These are phyloP conservation scores for Cnidoscolus chayamansa DNA, from an alignment of 441 rosid species.

Conservation along the genomic window DNA sequence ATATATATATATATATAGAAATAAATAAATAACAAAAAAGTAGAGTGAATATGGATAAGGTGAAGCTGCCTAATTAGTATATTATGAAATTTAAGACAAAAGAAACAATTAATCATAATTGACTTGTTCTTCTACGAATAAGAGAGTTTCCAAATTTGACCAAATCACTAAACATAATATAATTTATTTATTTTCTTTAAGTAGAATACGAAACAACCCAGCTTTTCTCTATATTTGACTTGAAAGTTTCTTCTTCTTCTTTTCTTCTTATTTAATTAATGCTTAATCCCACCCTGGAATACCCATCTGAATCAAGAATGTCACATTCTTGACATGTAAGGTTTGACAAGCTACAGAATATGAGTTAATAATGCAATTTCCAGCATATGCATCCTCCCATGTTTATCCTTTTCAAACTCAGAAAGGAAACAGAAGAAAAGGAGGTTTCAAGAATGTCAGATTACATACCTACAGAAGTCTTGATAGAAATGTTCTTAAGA, in stretches of 20 bases:
- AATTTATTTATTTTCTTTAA: background rate
- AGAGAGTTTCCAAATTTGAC: slow-evolving; percentile 14
- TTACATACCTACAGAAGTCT: slow-evolving; percentile 17
- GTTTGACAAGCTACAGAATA: background rate
- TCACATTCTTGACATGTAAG: background rate
- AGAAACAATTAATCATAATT: background rate
- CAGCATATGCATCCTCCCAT: background rate
- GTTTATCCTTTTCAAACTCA: background rate
- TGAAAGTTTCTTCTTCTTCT: background rate
- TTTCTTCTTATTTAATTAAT: background rate
- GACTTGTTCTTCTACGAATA: slow-evolving; percentile 6
- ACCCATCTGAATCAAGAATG: background rate
- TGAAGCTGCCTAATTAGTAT: background rate
- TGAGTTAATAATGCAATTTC: background rate
- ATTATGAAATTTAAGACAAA: background rate
- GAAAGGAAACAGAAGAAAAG: background rate
- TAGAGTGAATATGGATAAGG: no score
- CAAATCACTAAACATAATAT: background rate
- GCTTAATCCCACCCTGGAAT: background rate
- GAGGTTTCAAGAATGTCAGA: slow-evolving; percentile 6
- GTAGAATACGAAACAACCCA: background rate
- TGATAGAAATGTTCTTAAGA: slow-evolving; percentile 17
- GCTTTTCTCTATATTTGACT: background rate
- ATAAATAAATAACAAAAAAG: no score
- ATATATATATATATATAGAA: no score